These are phyloP conservation scores for Dentipellis fragilis DNA, from an alignment of 768 basidiomycete species.

Conservation along the genomic window DNA sequence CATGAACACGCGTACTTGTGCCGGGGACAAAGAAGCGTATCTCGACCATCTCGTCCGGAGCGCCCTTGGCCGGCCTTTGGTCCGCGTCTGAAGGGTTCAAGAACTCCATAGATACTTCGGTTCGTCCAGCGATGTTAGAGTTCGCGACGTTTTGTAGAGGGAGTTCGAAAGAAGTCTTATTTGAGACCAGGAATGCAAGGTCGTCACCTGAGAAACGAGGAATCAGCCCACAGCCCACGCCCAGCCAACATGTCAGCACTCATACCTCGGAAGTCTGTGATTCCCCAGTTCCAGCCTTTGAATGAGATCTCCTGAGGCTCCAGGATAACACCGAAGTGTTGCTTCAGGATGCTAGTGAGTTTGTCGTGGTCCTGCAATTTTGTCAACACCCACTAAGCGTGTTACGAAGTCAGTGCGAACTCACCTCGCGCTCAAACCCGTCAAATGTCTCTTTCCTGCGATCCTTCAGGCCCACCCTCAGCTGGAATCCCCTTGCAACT, in stretches of 20 bases:
- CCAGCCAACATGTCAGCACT: not conserved
- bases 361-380: slow-evolving; percentile 76
- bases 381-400: not conserved
- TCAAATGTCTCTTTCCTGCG: slow-evolving; percentile 80
- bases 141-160: slow-evolving; percentile 84
- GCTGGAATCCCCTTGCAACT: slow-evolving; percentile 87
- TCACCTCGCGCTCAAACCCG: slow-evolving; percentile 84
- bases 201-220: slow-evolving; percentile 57
- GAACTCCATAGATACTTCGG: slow-evolving; percentile 99
- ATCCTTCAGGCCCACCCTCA: slow-evolving; percentile 74
- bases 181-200: slow-evolving; percentile 82
- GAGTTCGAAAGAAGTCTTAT: slow-evolving; percentile 82
- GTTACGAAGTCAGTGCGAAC: slow-evolving; percentile 14
- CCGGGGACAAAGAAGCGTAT: slow-evolving; percentile 96
- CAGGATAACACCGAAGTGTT: slow-evolving; percentile 75
- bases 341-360: slow-evolving; percentile 70
- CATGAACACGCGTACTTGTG: slow-evolving; percentile 41
- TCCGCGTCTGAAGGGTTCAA: slow-evolving; percentile 37
- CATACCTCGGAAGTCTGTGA: slow-evolving; percentile 86
- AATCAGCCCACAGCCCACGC: not conserved
- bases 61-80: slow-evolving; percentile 32
- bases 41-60: slow-evolving; percentile 83
- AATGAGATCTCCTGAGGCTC: slow-evolving; percentile 82
- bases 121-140: slow-evolving; percentile 94
- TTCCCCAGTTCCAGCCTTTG: slow-evolving; percentile 99